phyloP scores from a whole-genome alignment of 202 grass and related monocot genomes.

The Hordeum pubiflorum region DNA sequence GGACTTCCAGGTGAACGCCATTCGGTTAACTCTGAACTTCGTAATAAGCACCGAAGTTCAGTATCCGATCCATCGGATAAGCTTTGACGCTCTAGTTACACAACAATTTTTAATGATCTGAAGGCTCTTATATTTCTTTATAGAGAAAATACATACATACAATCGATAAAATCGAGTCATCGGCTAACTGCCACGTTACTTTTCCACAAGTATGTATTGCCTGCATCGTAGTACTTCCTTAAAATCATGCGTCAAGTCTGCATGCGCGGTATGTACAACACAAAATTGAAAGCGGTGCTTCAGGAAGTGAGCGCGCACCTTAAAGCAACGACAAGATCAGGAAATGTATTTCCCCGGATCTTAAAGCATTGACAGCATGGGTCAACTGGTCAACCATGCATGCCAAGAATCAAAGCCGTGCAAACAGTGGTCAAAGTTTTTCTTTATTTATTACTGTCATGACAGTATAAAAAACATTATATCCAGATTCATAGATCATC shows the following conservation, averaged over 20 bases:
- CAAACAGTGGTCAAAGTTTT: background rate
- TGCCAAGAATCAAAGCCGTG: background rate
- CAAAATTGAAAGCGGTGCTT: background rate
- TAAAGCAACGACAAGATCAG: background rate
- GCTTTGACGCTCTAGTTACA: background rate
- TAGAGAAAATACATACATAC: too few species aligned
- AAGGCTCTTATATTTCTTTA: too few species aligned
- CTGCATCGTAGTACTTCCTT: too few species aligned
- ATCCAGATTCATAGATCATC: too few species aligned
- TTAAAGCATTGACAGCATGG: background rate
- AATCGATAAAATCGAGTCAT: too few species aligned
- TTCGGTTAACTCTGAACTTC: too few species aligned
- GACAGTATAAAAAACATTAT: too few species aligned
- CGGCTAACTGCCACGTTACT: background rate
- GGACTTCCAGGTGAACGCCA: conserved; percentile 51
- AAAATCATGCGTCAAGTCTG: too few species aligned
- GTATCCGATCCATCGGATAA: background rate
- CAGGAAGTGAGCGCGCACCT: background rate
- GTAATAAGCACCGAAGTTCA: background rate
- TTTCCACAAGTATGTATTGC: background rate
- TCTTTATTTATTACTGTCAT: too few species aligned
- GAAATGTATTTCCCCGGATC: background rate
- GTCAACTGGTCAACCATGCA: background rate
- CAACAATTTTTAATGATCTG: too few species aligned
- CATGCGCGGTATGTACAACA: background rate